These are phyloP conservation scores for Globisporangium uncinulatum DNA, from an alignment of 352 stramenopile species.

Conservation along the genomic window DNA sequence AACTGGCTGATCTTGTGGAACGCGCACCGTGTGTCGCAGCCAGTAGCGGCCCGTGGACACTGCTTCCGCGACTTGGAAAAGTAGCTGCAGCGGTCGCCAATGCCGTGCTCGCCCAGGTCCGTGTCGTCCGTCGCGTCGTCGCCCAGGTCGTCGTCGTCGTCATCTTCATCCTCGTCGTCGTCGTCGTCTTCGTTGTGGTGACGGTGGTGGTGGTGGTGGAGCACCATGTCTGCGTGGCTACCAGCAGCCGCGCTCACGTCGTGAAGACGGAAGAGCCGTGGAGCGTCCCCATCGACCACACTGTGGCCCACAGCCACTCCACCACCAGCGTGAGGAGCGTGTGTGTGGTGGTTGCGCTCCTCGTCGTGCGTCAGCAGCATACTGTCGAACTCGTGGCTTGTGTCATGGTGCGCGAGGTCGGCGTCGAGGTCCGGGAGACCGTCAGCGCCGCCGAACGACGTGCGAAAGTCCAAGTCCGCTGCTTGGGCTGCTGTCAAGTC, in stretches of 20 bases:
- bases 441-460: slow-evolving; percentile 52
- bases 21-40: slow-evolving; percentile 64
- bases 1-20: slow-evolving; percentile 85
- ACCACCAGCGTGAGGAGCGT: background rate
- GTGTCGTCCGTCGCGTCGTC: slow-evolving; percentile 14
- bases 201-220: slow-evolving; percentile 6
- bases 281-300: slow-evolving; percentile 13
- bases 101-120: slow-evolving; percentile 17
- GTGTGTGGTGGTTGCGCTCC: slow-evolving; percentile 13
- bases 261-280: background rate
- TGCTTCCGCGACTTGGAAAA: slow-evolving; percentile 66
- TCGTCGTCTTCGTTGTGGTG: slow-evolving; percentile 8
- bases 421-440: slow-evolving; percentile 55
- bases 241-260: slow-evolving; percentile 3
- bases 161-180: slow-evolving; percentile 10
- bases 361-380: slow-evolving; percentile 70
- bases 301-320: slow-evolving; percentile 5
- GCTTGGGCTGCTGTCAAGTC: slow-evolving; percentile 46
- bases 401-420: slow-evolving; percentile 28
- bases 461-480: slow-evolving; percentile 71
- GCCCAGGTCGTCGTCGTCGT: slow-evolving; percentile 11
- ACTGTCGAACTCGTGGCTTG: slow-evolving; percentile 52
- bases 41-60: slow-evolving; percentile 59
- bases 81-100: slow-evolving; percentile 52
- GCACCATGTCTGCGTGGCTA: background rate